A percentile compares a stretch with the other conserved stretches of the same genome.
phyloP scores from a whole-genome alignment of 179 eudicot species.

The Silene coronaria region DNA sequence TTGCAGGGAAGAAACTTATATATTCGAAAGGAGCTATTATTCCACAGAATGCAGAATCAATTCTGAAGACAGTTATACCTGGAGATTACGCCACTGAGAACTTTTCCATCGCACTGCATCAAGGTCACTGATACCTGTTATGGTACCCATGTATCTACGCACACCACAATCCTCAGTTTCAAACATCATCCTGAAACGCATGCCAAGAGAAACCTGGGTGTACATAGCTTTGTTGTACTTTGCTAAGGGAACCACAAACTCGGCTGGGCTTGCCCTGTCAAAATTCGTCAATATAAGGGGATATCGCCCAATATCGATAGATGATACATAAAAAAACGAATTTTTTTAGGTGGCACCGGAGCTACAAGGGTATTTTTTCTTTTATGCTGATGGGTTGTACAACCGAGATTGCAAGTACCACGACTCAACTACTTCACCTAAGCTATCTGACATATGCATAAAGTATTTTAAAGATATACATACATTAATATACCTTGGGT shows the following conservation, averaged over 20 bases:
- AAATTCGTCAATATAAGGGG: slow-evolving; percentile 10
- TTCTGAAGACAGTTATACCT: slow-evolving; percentile 39
- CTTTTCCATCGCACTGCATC: slow-evolving; percentile 83
- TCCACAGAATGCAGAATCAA: neutral
- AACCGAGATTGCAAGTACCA: too few species aligned
- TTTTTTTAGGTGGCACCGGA: too few species aligned
- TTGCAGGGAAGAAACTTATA: neutral
- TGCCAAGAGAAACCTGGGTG: slow-evolving; percentile 85
- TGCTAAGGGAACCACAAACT: slow-evolving; percentile 94
- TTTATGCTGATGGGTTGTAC: too few species aligned
- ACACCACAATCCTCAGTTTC: slow-evolving; percentile 96
- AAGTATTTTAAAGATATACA: neutral
- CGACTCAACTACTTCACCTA: too few species aligned
- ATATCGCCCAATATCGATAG: neutral
- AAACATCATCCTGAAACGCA: slow-evolving; percentile 99
- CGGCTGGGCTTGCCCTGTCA: slow-evolving; percentile 92
- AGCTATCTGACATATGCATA: too few species aligned
- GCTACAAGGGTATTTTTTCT: too few species aligned
- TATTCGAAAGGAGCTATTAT: neutral
- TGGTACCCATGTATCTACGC: slow-evolving; percentile 94
- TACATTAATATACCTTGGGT: slow-evolving; percentile 65
- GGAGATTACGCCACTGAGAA: slow-evolving; percentile 95
- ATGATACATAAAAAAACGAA: neutral
- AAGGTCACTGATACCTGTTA: slow-evolving; percentile 77
- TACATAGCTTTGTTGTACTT: slow-evolving; percentile 97